A percentile compares a stretch with the other conserved stretches of the same genome.
These are phyloP conservation scores for Neonectria sp. DNA, from an alignment of 2,329 filamentous ascomycete genomes.

Conservation along the genomic window DNA sequence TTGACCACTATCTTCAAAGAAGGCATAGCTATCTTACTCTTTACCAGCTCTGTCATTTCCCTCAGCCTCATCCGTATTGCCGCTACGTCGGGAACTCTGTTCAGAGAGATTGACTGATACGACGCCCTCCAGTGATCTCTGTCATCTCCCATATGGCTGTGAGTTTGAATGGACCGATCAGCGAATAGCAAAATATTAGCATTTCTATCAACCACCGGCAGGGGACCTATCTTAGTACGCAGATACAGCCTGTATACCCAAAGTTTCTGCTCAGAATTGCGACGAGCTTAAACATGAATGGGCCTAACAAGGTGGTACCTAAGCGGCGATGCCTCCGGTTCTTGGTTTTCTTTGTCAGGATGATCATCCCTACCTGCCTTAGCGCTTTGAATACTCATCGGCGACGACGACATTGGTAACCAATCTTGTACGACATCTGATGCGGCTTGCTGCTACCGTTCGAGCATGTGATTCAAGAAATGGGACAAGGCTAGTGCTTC, in stretches of 20 bases:
- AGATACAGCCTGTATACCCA: conserved; percentile 66
- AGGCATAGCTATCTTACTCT: conserved; percentile 68
- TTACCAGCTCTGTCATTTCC: conserved; percentile 69
- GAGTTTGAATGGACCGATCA: too few species aligned
- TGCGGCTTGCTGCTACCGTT: conserved; percentile 74
- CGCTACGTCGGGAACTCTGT: conserved; percentile 67
- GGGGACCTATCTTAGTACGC: too few species aligned
- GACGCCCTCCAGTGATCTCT: conserved; percentile 67
- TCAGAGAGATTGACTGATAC: conserved; percentile 66
- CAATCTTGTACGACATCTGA: conserved; percentile 74
- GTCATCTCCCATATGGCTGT: conserved; percentile 66
- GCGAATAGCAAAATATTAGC: too few species aligned
- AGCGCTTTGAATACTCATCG: conserved; percentile 73
- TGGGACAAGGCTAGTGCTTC: conserved; percentile 76
- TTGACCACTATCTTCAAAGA: conserved; percentile 69
- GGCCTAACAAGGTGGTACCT: conserved; percentile 66
- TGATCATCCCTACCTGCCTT: conserved; percentile 74
- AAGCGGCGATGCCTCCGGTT: conserved; percentile 69
- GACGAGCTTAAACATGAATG: conserved; percentile 70
- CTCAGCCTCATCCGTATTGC: conserved; percentile 69
- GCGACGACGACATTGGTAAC: conserved; percentile 76
- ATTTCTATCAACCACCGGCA: too few species aligned
- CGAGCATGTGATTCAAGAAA: conserved; percentile 68
- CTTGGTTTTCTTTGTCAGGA: conserved; percentile 70
- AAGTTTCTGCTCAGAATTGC: conserved; percentile 68